phyloP scores from a whole-genome alignment of 2,329 filamentous ascomycete genomes.

The Apiospora pterosperma region DNA sequence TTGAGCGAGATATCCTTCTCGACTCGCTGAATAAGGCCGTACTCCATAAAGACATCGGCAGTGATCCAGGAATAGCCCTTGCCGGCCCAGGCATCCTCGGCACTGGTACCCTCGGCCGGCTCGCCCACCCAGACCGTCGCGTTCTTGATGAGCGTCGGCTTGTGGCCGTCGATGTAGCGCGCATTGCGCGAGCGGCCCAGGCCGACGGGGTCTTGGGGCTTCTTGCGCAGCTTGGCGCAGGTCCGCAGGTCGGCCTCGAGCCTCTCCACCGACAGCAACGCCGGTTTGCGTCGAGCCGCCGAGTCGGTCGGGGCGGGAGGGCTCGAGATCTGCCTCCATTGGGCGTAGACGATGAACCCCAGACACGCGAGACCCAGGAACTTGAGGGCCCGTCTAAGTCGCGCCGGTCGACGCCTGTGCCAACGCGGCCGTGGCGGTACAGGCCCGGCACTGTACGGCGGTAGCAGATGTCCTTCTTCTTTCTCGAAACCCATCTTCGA shows the following conservation, averaged over 20 bases:
- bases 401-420: slow-evolving; percentile 28
- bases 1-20: slow-evolving; percentile 23
- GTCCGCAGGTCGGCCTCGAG: slow-evolving; percentile 51
- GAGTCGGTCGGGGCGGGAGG: slow-evolving; percentile 6
- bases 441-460: slow-evolving; percentile 39
- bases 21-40: slow-evolving; percentile 59
- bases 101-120: slow-evolving; percentile 47
- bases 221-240: slow-evolving; percentile 52
- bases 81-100: slow-evolving; percentile 52
- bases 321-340: slow-evolving; percentile 40
- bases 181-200: slow-evolving; percentile 56
- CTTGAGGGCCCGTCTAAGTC: slow-evolving; percentile 42
- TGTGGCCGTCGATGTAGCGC: slow-evolving; percentile 55
- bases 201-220: slow-evolving; percentile 54
- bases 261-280: slow-evolving; percentile 45
- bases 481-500: slow-evolving; percentile 34
- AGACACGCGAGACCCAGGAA: slow-evolving; percentile 44
- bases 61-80: slow-evolving; percentile 58
- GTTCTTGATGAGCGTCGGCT: slow-evolving; percentile 62
- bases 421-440: slow-evolving; percentile 16
- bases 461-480: slow-evolving; percentile 29
- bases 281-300: slow-evolving; percentile 8
- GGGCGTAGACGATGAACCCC: slow-evolving; percentile 47
- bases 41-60: slow-evolving; percentile 58
- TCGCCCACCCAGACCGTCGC: slow-evolving; percentile 66